Base-by-base conservation (phyloP, 2,329 filamentous ascomycete genomes). In the Exophiala alcalophila region DNA sequence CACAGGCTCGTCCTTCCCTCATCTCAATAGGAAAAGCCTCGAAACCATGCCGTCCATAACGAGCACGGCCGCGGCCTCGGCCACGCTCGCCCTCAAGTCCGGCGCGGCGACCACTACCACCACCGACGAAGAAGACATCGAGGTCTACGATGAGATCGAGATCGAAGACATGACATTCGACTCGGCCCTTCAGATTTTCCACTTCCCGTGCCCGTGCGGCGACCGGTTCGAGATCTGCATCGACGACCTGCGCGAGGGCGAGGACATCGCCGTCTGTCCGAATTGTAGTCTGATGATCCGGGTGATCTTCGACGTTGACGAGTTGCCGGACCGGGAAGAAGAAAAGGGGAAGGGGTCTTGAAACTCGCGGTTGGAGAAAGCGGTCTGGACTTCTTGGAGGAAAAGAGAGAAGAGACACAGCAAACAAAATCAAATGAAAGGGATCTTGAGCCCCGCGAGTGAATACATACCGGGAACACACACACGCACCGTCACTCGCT, bases 141-240 rank as follows among this genome's bases (percentile, higher is more conserved):
- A 84, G 56, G 86, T 95, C 64, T 97, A 96, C 73, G 91, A 97
- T 61, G 91, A 96, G 68, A 91, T 97, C 67, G 91, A 97, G 65
- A 96, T 97, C 71, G 91, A 97, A 66, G 92, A 98, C 68, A 94
- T 96, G 89, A 92, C 86, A 59, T 96, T 80, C 65, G 89, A 96
- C 66, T 71, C 81, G 32, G 74, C 76, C 3, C 77, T 89, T 27
- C 84, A 95, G 65, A 83, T 95, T 57, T 98, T 95, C 71, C 85
- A 91, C 69, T 95, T 94, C 65, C 92, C 92, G 10, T 98, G 92
- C 65, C 92, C 92, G 1, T 98, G 92, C 68, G 92, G 92, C 71
- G 92, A 98, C 70, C 80, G 86, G 47, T 98, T 98, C 70, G 86
- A 96, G 70, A 96, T 92, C 61, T 78, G 78, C 14, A 80, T 97